phyloP scores from a whole-genome alignment of 2,329 filamentous ascomycete species.

The Xylariales sp. region DNA sequence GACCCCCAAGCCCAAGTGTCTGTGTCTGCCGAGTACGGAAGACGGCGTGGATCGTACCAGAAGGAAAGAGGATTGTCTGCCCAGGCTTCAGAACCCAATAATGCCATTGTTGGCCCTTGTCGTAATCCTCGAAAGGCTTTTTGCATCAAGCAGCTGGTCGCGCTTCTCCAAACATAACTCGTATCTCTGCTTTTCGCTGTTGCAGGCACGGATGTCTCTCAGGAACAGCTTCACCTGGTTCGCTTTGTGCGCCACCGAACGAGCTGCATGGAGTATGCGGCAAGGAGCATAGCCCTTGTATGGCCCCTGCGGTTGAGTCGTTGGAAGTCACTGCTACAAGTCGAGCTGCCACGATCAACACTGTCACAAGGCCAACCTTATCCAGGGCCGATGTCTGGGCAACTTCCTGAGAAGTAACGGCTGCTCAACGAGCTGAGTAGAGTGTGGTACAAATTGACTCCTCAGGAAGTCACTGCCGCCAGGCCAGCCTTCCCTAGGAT shows the following conservation, averaged over 20 bases:
- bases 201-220: neutral
- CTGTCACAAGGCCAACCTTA: constrained; percentile 1
- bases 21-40: neutral
- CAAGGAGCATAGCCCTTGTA: too few relatives aligned
- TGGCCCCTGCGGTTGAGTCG: constrained; percentile 1
- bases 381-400: neutral
- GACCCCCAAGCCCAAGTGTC: neutral
- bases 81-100: neutral
- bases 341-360: constrained; percentile 1
- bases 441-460: neutral
- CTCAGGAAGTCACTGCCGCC: neutral
- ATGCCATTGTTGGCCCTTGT: neutral
- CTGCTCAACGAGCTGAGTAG: neutral
- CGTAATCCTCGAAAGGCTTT: neutral
- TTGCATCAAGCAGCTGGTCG: neutral
- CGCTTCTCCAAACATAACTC: neutral
- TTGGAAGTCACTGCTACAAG: constrained; percentile 1
- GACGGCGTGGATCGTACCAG: neutral
- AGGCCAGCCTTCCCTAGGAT: neutral
- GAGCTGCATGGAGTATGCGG: too few relatives aligned
- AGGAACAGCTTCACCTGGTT: neutral
- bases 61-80: neutral
- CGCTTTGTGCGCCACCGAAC: too few relatives aligned
- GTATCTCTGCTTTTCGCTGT: neutral
- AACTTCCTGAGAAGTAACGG: neutral